Percentiles rank a stretch among this genome's conserved stretches.
These are phyloP conservation scores for Suillus americanus DNA, from an alignment of 768 basidiomycete species.

Conservation along the genomic window DNA sequence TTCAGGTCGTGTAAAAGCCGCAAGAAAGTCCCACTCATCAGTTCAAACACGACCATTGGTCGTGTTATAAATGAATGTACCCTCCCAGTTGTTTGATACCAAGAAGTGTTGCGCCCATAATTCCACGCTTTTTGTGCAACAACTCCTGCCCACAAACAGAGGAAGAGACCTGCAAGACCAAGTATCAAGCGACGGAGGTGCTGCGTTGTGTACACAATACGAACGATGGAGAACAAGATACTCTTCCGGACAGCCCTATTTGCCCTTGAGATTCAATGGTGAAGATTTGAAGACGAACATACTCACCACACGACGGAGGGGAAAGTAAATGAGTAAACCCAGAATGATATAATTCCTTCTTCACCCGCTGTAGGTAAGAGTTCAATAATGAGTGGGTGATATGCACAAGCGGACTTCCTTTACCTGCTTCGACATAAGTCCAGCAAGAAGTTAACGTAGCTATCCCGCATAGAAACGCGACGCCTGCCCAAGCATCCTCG, in stretches of 20 bases:
- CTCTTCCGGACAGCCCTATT: constrained; percentile 23
- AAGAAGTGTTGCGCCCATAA: not conserved
- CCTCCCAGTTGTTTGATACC: not conserved
- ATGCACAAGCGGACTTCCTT: not conserved
- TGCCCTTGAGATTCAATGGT: not conserved
- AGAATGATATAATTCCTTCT: constrained; percentile 4
- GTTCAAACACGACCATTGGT: not conserved
- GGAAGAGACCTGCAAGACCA: constrained; percentile 11
- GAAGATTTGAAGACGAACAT: not conserved
- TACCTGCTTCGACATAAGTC: constrained; percentile 12
- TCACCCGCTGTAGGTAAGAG: not conserved
- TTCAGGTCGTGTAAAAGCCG: not conserved
- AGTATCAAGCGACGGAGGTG: constrained; percentile 12
- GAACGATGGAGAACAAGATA: constrained; percentile 19
- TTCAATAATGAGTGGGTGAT: not conserved
- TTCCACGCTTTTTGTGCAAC: constrained; percentile 5
- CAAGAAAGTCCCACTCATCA: constrained; percentile 1
- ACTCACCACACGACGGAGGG: constrained; percentile 19
- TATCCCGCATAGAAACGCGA: constrained; percentile 16
- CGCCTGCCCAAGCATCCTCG: constrained; percentile 21
- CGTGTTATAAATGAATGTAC: not conserved
- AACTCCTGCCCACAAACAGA: constrained; percentile 7
- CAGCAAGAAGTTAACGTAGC: constrained; percentile 9
- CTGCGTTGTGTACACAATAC: constrained; percentile 15
- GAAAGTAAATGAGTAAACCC: constrained; percentile 17